These are phyloP conservation scores for Miscanthus lutarioriparius DNA, from an alignment of 176 grass and related monocot species.

Conservation along the genomic window DNA sequence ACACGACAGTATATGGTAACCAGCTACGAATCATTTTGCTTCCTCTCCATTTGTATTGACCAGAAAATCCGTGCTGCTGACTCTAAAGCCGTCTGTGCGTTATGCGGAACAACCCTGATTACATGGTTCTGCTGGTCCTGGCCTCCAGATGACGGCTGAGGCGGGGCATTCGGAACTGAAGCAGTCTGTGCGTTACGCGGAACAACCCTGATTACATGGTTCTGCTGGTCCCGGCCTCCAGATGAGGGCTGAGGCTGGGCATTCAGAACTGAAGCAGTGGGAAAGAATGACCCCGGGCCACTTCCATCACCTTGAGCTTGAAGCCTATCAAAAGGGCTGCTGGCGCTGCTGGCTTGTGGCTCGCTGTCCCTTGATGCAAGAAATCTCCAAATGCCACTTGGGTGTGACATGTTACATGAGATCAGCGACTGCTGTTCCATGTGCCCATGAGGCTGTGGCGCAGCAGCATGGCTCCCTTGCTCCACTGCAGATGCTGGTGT, in stretches of 20 bases:
- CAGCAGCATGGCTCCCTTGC: constrained; percentile 45
- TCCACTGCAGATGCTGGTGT: constrained; percentile 56
- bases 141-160: constrained; percentile 41
- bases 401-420: constrained; percentile 59
- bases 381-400: constrained; percentile 56
- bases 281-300: constrained; percentile 37
- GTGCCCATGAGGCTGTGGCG: constrained; percentile 41
- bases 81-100: constrained; percentile 58
- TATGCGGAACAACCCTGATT: constrained; percentile 91
- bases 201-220: constrained; percentile 77
- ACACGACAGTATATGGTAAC: background rate
- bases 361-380: constrained; percentile 76
- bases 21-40: constrained; percentile 47
- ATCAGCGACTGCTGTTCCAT: constrained; percentile 47
- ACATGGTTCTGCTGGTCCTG: constrained; percentile 45
- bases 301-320: constrained; percentile 43
- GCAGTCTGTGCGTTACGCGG: constrained; percentile 69
- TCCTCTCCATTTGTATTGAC: constrained; percentile 84
- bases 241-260: constrained; percentile 35
- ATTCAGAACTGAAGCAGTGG: constrained; percentile 27
- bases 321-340: constrained; percentile 57
- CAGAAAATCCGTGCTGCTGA: constrained; percentile 82
- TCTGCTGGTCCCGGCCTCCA: constrained; percentile 42
- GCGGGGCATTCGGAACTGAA: constrained; percentile 39
- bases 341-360: constrained; percentile 77